Evolutionary conservation across 768 basidiomycete species (phyloP).

Genomic region (Phlegmacium glaucopus): DNA sequence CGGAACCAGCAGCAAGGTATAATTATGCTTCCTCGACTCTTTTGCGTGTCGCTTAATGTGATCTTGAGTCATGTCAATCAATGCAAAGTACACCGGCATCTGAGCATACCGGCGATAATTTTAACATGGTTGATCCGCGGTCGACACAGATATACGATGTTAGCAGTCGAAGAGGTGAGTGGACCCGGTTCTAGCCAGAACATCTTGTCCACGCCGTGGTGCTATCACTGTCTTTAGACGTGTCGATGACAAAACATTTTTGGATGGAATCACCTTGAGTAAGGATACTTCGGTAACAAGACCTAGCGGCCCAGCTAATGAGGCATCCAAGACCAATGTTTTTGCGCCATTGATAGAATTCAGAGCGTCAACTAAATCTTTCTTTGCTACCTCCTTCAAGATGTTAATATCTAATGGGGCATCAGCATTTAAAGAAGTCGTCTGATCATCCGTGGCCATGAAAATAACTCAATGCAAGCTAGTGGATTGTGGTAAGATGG

Average conservation of each 20-base stretch:
- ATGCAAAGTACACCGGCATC: constrained; percentile 9
- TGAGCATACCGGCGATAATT: constrained; percentile 81
- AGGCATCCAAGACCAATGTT: constrained; percentile 90
- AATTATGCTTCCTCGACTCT: constrained; percentile 74
- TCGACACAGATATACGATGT: constrained; percentile 90
- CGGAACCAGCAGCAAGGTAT: constrained; percentile 86
- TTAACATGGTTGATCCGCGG: constrained; percentile 83
- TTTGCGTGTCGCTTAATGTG: constrained; percentile 84
- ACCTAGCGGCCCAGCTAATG: constrained; percentile 87
- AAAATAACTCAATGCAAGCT: not conserved
- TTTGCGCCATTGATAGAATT: constrained; percentile 93
- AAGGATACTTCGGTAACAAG: constrained; percentile 93
- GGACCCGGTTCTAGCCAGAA: constrained; percentile 97
- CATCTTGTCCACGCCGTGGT: constrained; percentile 99
- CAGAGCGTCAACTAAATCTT: constrained; percentile 78
- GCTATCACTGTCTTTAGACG: constrained; percentile 41
- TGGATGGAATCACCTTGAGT: constrained; percentile 64
- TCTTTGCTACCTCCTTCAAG: constrained; percentile 76
- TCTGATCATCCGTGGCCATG: constrained; percentile 36
- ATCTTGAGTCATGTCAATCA: constrained; percentile 49
- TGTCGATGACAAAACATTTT: not conserved
- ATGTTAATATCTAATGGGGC: constrained; percentile 56
- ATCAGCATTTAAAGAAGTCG: constrained; percentile 23
- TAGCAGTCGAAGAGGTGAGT: constrained; percentile 76
- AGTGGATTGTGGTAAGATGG: not conserved